Conservation (phyloP, 768 basidiomycete species). For the Krasilnikovozyma curviuscula region DNA sequence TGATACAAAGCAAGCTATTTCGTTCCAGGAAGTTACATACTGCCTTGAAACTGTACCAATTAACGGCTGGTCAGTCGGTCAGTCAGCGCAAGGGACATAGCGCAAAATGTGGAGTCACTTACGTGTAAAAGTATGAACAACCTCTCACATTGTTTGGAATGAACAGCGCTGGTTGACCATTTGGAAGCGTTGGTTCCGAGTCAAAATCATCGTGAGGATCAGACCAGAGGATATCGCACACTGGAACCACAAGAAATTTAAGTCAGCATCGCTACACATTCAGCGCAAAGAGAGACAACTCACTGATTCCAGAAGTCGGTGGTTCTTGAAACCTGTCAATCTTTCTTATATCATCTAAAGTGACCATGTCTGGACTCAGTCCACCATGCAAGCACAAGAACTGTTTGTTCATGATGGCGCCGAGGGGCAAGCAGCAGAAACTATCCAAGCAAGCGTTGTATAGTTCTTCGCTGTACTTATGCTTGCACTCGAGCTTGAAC, state of each 20-base stretch:
- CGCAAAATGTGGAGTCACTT: constrained; percentile 20
- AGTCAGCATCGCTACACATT: too few species aligned
- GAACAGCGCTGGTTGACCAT: constrained; percentile 46
- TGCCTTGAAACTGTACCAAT: constrained; percentile 56
- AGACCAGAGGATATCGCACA: constrained; percentile 98
- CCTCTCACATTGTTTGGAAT: constrained; percentile 92
- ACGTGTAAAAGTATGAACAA: constrained; percentile 96
- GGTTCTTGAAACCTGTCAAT: constrained; percentile 29
- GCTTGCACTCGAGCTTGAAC: constrained; percentile 97
- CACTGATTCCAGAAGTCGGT: constrained; percentile 84
- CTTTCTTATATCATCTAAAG: constrained; percentile 72
- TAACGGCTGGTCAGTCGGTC: background rate
- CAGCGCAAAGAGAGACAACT: too few species aligned
- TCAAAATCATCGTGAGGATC: constrained; percentile 97
- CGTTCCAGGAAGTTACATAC: constrained; percentile 94
- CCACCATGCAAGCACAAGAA: constrained; percentile 98
- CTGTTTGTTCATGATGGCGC: constrained; percentile 98
- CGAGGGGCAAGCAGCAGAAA: constrained; percentile 84
- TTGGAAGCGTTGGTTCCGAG: constrained; percentile 49
- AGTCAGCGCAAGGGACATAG: background rate
- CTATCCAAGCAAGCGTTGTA: constrained; percentile 98
- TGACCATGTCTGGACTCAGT: constrained; percentile 81
- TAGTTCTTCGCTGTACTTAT: constrained; percentile 91
- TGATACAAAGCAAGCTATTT: constrained; percentile 89
- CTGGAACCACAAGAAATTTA: too few species aligned